phyloP scores from a whole-genome alignment of 192 early-diverging fungal genomes.

The Coemansia sp. region DNA sequence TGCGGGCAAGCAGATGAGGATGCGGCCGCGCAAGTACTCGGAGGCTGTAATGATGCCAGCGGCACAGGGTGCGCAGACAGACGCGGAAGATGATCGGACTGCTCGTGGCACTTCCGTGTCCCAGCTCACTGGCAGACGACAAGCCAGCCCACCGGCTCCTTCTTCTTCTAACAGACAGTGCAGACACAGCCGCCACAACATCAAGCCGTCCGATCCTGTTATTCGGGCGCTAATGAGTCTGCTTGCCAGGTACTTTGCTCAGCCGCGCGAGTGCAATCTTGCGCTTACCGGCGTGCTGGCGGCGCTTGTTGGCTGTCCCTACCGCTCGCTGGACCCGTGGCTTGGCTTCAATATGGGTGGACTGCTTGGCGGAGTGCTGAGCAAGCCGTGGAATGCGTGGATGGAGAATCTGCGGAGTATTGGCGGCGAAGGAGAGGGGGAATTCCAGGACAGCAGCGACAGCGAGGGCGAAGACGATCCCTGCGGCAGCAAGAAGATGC shows the following conservation, averaged over 20 bases:
- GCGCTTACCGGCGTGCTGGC: constrained; percentile 88
- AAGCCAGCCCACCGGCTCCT: background rate
- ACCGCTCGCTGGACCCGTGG: constrained; percentile 68
- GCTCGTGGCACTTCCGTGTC: background rate
- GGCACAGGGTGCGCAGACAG: background rate
- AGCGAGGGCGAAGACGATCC: constrained; percentile 49
- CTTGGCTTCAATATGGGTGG: constrained; percentile 59
- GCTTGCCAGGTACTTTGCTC: constrained; percentile 79
- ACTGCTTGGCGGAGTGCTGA: constrained; percentile 45
- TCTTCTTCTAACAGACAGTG: background rate
- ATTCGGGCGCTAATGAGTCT: constrained; percentile 67
- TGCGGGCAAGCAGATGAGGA: constrained; percentile 22
- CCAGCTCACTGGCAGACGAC: background rate
- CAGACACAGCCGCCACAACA: constrained; percentile 33
- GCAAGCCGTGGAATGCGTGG: constrained; percentile 47
- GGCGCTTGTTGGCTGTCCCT: constrained; percentile 76
- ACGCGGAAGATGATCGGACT: background rate
- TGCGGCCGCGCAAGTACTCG: constrained; percentile 55
- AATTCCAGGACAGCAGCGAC: constrained; percentile 19
- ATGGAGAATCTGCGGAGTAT: constrained; percentile 53
- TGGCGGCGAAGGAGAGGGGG: constrained; percentile 23
- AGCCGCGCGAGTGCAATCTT: constrained; percentile 85
- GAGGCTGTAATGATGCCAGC: constrained; percentile 30
- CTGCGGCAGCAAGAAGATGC: constrained; percentile 10
- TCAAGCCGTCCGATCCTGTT: constrained; percentile 63